phyloP scores from a whole-genome alignment of 164 flowering plant species.

The grape (Vitis vinifera) region ASM3070453v1 NC_081818.1:25181501-25182000 shows the following conservation, averaged over 20 bases:
- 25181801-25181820: slow-evolving; percentile 4
- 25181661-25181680: slow-evolving; percentile 22
- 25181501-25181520: background rate
- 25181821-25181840: background rate
- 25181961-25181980: no score
- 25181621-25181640: slow-evolving; percentile 12
- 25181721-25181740: slow-evolving; percentile 1
- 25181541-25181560: slow-evolving; percentile 17
- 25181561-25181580: slow-evolving; percentile 22
- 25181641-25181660: slow-evolving; percentile 37
- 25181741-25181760: slow-evolving; percentile 18
- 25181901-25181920: no score
- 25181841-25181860: no score
- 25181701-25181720: no score
- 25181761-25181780: background rate
- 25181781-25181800: slow-evolving; percentile 9
- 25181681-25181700: background rate
- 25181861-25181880: background rate
- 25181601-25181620: background rate
- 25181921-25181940: no score
- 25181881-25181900: no score
- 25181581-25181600: background rate
- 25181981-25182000: no score
- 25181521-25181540: slow-evolving; percentile 12
- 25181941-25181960: no score